A percentile compares a stretch with the other conserved stretches of the same genome.
These are phyloP conservation scores for Desmodesmus armatus DNA, from an alignment of 139 green algal species.

Conservation along the genomic window DNA sequence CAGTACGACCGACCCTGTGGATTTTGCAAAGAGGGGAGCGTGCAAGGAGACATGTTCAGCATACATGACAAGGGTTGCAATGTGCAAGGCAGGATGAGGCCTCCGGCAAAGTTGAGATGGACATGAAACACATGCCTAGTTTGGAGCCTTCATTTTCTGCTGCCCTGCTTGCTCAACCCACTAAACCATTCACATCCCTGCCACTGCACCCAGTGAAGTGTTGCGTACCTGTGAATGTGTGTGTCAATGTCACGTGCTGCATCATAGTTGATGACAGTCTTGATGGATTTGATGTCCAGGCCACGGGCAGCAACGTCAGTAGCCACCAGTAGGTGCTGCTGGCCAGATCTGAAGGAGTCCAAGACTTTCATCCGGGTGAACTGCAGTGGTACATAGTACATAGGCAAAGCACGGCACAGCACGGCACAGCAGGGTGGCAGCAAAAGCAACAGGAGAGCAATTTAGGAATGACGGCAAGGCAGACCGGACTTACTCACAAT, in stretches of 20 bases:
- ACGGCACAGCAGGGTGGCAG: too few relatives aligned
- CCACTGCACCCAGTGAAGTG: too few relatives aligned
- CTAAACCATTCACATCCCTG: too few relatives aligned
- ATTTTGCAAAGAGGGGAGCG: background rate
- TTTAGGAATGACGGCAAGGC: background rate
- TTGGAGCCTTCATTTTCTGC: too few relatives aligned
- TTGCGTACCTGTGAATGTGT: slow-evolving; percentile 89
- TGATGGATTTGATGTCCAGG: slow-evolving; percentile 95
- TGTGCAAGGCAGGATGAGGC: too few relatives aligned
- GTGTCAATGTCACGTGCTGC: slow-evolving; percentile 88
- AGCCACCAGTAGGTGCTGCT: slow-evolving; percentile 95
- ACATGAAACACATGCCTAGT: too few relatives aligned
- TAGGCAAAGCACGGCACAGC: too few relatives aligned
- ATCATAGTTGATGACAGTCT: slow-evolving; percentile 85
- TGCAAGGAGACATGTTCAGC: too few relatives aligned
- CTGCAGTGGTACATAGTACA: too few relatives aligned
- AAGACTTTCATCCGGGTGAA: slow-evolving; percentile 66
- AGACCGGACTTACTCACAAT: background rate
- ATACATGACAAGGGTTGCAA: too few relatives aligned
- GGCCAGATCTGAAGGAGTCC: slow-evolving; percentile 83
- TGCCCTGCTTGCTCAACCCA: too few relatives aligned
- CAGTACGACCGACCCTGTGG: slow-evolving; percentile 92
- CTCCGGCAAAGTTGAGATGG: too few relatives aligned
- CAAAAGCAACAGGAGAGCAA: slow-evolving; percentile 24
- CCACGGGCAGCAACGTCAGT: slow-evolving; percentile 98